A percentile compares a stretch with the other conserved stretches of the same genome.
Evolutionary conservation across 108 stramenopile species (phyloP).

Genomic region (Cyclotella baltica): DNA sequence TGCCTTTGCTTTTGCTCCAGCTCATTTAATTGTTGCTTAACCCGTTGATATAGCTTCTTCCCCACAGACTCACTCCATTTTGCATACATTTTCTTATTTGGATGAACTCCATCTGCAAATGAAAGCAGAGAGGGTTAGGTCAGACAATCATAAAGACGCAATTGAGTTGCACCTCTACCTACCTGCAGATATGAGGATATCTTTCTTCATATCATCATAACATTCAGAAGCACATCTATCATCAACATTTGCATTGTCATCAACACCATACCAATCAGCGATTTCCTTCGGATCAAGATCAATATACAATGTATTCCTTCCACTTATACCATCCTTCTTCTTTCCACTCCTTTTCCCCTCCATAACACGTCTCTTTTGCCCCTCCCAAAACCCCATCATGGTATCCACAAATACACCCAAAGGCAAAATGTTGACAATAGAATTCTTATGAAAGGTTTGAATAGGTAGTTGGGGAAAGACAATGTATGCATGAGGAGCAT

Average conservation of each 20-base stretch:
- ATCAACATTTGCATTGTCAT: constrained; percentile 6
- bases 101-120: constrained; percentile 69
- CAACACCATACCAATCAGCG: constrained; percentile 55
- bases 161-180: not conserved
- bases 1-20: not conserved
- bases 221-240: not conserved
- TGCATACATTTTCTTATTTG: constrained; percentile 65
- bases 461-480: constrained; percentile 67
- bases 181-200: constrained; percentile 17
- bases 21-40: constrained; percentile 7
- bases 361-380: constrained; percentile 65
- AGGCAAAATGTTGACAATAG: constrained; percentile 70
- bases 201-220: constrained; percentile 17
- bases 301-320: constrained; percentile 52
- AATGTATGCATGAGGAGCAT: constrained; percentile 56
- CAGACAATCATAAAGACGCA: not conserved
- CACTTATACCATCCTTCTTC: not conserved
- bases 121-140: constrained; percentile 33
- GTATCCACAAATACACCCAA: constrained; percentile 65
- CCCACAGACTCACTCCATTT: constrained; percentile 59
- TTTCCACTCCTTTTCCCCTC: constrained; percentile 34
- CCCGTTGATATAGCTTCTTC: constrained; percentile 25
- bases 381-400: constrained; percentile 69
- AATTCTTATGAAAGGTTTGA: constrained; percentile 71
- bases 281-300: constrained; percentile 56